Percentiles rank a stretch among this genome's conserved stretches.
phyloP scores from a whole-genome alignment of 2,329 filamentous ascomycete species.

The Phoma herbarum region DNA sequence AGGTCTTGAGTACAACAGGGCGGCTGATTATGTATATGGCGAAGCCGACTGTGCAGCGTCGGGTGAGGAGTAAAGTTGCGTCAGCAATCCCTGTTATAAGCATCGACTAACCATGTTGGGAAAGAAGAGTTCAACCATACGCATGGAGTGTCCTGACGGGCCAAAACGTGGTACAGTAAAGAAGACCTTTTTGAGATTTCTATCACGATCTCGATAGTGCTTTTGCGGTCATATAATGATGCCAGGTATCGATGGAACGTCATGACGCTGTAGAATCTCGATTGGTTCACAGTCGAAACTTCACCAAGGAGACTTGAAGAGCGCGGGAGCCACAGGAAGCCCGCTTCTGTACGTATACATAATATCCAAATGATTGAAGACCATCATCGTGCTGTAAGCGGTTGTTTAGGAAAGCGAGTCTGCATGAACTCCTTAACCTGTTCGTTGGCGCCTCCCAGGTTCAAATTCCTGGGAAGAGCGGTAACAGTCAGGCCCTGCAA shows the following conservation, averaged over 20 bases:
- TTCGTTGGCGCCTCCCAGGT: conserved; percentile 38
- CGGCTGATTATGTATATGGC: no score
- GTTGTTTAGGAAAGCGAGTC: conserved; percentile 12
- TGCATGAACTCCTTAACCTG: conserved; percentile 48
- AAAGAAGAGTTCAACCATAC: neutral
- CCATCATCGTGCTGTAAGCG: neutral
- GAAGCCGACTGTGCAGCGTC: no score
- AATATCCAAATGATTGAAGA: no score
- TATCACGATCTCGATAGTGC: no score
- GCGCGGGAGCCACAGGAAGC: neutral
- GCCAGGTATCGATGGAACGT: no score
- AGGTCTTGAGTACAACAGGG: no score
- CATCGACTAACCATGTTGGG: neutral
- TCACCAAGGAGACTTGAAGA: neutral
- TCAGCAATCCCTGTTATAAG: neutral
- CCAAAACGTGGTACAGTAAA: no score
- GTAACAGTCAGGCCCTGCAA: conserved; percentile 60
- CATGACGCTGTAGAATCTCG: no score
- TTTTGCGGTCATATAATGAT: no score
- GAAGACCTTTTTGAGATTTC: no score
- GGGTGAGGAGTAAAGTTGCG: neutral
- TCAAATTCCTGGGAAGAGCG: conserved; percentile 34
- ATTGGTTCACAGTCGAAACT: no score
- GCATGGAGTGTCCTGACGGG: neutral
- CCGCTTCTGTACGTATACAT: no score